Evolutionary conservation across 75 land plant genomes (phyloP), one percentile per base, ranked within the genome.

Genomic region (Pinus taeda): DNA sequence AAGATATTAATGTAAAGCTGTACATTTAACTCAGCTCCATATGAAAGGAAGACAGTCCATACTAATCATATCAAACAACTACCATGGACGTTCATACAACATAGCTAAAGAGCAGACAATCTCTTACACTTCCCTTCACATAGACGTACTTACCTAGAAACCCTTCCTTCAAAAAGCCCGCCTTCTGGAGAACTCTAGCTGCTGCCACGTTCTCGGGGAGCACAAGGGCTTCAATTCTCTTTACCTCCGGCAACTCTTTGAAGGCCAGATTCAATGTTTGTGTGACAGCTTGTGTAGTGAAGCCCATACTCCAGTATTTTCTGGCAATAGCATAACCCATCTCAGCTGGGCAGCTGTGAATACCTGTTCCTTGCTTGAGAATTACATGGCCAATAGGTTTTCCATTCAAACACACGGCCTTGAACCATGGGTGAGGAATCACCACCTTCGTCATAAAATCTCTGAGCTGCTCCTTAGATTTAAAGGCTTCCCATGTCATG

Each of bases 171-270:
- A 18, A 3, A 59, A 90, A 90, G 37, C 92, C 92, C 26, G 80
- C 83, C 74, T 90, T 90, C 76, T 86, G 80, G 59, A 90, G 61
- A 57, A 85, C 92, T 72, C 83, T 79, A 57, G 81, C 85, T 4
- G 90, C 85, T 12, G 80, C 85, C n/a, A 3, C 17, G 42, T 87
- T 90, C 71, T 81, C 77, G 13, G 65, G 81, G 17, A 77, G 73
- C 60, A 83, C 87, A 75, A 88, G 37, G 15, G 82, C 90, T 57
- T 90, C 88, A 22, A 90, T 45, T 75, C 90, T 79, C 76, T 60
- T 79, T 49, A 87, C 1, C 1, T 63, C 78, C 3, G 63, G 57
- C 66, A 83, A 59, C 33, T 84, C 88, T 26, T 62, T 60, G 29
- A 93, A 87, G 37, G 75, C 84, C 0, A 33, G 6, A 2, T 76